Percentiles rank a stretch among this genome's conserved stretches.
Conservation (phyloP, 2,329 filamentous ascomycete species). For the Knufia fluminis region DNA sequence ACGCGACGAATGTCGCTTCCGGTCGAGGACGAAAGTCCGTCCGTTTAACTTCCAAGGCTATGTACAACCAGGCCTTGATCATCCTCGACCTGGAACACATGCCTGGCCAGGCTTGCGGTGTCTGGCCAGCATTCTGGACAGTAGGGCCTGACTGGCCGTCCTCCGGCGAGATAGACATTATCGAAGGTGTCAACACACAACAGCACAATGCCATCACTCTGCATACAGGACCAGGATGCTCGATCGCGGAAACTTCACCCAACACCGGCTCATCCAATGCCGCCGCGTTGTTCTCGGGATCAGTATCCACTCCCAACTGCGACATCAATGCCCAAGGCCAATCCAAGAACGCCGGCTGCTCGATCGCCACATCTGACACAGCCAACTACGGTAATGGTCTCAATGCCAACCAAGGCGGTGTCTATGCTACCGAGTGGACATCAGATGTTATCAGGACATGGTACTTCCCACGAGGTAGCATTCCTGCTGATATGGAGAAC, state of each 20-base stretch:
- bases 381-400: slow-evolving; percentile 59
- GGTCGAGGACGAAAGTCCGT: slow-evolving; percentile 58
- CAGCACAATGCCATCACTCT: slow-evolving; percentile 55
- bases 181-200: slow-evolving; percentile 64
- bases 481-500: slow-evolving; percentile 54
- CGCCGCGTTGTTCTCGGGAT: slow-evolving; percentile 38
- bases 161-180: slow-evolving; percentile 68
- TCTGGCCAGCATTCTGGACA: slow-evolving; percentile 57
- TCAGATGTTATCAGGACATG: slow-evolving; percentile 62
- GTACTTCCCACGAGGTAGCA: slow-evolving; percentile 64
- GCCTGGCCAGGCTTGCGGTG: slow-evolving; percentile 60
- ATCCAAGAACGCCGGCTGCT: slow-evolving; percentile 49
- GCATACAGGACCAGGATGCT: slow-evolving; percentile 55
- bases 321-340: slow-evolving; percentile 39
- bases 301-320: slow-evolving; percentile 48
- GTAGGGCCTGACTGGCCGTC: slow-evolving; percentile 59
- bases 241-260: slow-evolving; percentile 31
- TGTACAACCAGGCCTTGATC: slow-evolving; percentile 58
- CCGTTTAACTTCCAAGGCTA: slow-evolving; percentile 57
- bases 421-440: slow-evolving; percentile 73
- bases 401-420: slow-evolving; percentile 59
- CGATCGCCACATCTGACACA: slow-evolving; percentile 42
- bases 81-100: slow-evolving; percentile 66
- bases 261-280: slow-evolving; percentile 27
- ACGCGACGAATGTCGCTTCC: slow-evolving; percentile 49